These are phyloP conservation scores for Leccinum aurantiacum DNA, from an alignment of 768 basidiomycete genomes.

Conservation along the genomic window DNA sequence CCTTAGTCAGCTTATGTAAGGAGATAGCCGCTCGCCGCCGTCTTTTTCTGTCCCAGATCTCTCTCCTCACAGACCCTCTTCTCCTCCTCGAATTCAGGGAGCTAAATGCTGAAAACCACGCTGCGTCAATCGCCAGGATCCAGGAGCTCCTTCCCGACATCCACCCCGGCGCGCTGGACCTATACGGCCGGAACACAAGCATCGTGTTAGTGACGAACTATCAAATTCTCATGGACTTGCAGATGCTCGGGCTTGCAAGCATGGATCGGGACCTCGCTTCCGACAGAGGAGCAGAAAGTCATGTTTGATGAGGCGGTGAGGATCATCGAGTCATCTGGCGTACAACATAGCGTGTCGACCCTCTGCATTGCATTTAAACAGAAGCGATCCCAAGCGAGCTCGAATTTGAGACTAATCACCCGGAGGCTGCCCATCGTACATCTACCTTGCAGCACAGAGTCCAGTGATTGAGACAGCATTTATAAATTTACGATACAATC, in stretches of 20 bases:
- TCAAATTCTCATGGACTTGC: not conserved
- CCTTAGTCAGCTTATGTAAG: not conserved
- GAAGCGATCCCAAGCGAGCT: too few species aligned
- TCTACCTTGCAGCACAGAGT: too few species aligned
- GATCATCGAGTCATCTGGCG: constrained; percentile 48
- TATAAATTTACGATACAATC: too few species aligned
- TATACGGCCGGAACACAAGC: constrained; percentile 68
- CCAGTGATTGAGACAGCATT: too few species aligned
- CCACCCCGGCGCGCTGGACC: constrained; percentile 52
- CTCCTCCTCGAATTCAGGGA: constrained; percentile 35
- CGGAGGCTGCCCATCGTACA: too few species aligned
- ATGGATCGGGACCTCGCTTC: constrained; percentile 45
- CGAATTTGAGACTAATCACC: too few species aligned
- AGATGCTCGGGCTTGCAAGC: constrained; percentile 50
- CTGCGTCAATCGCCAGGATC: constrained; percentile 36
- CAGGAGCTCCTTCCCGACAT: constrained; percentile 57
- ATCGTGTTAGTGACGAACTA: constrained; percentile 49
- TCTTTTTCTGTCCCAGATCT: too few species aligned
- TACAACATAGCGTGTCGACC: not conserved
- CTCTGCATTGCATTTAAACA: not conserved
- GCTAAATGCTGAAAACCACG: constrained; percentile 37
- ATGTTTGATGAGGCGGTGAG: constrained; percentile 69
- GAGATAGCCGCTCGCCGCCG: too few species aligned
- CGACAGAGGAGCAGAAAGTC: constrained; percentile 58
- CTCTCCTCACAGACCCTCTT: too few species aligned